phyloP scores from a whole-genome alignment of 306 rosid genomes.

The Abrus pulchellus region DNA sequence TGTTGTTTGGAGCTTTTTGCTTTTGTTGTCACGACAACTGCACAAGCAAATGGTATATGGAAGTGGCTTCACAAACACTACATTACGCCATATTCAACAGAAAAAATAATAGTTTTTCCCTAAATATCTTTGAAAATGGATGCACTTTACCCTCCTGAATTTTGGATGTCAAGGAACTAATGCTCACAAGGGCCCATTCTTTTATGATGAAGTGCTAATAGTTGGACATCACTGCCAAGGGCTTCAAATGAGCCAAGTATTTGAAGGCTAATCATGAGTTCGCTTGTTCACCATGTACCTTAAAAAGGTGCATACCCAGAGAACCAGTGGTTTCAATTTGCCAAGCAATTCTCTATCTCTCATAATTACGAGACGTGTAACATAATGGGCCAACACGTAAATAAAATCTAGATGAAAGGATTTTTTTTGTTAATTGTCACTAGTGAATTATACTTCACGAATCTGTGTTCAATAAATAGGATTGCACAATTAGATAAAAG shows the following conservation, averaged over 20 bases:
- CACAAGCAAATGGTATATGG: background rate
- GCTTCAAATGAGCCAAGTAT: constrained; percentile 36
- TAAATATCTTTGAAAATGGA: background rate
- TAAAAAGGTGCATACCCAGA: background rate
- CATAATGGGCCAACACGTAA: constrained; percentile 23
- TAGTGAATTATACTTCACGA: background rate
- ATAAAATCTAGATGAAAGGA: background rate
- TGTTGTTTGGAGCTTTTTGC: too few relatives aligned
- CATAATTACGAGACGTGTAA: constrained; percentile 29
- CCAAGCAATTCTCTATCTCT: constrained; percentile 12
- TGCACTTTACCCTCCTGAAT: background rate
- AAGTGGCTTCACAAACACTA: background rate
- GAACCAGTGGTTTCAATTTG: background rate
- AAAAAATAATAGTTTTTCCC: background rate
- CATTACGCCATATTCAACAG: background rate
- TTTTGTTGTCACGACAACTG: background rate
- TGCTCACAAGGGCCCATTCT: constrained; percentile 39
- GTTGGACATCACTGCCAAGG: constrained; percentile 40
- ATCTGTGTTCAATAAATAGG: background rate
- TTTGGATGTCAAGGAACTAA: constrained; percentile 27
- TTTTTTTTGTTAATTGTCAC: background rate
- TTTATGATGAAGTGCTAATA: background rate
- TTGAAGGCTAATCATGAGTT: background rate
- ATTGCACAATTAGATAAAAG: background rate
- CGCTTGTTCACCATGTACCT: background rate